Percentiles rank a stretch among this genome's conserved stretches.
These are phyloP conservation scores for Cladosporium phlei DNA, from an alignment of 2,329 filamentous ascomycete species.

Conservation along the genomic window DNA sequence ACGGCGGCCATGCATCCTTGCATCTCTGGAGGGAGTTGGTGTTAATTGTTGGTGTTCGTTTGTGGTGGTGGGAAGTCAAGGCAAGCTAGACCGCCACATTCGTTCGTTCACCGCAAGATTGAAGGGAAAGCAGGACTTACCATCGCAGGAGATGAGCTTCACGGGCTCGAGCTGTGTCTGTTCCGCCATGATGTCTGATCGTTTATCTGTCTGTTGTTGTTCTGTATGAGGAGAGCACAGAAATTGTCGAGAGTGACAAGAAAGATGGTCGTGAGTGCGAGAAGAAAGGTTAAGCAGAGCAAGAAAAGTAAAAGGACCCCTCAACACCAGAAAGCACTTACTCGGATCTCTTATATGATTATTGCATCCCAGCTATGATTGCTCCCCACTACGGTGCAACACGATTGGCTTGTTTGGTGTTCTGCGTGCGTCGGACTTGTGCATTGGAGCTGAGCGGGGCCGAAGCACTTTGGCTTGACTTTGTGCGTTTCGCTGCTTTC, in stretches of 20 bases:
- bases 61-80: neutral
- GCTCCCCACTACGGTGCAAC: neutral
- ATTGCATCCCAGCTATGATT: slow-evolving; percentile 4
- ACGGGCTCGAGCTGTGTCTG: slow-evolving; percentile 26
- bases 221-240: neutral
- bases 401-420: slow-evolving; percentile 2
- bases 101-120: neutral
- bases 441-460: slow-evolving; percentile 9
- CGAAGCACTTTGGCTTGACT: neutral
- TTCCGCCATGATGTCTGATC: slow-evolving; percentile 9
- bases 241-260: neutral
- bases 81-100: neutral
- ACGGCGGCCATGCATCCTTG: slow-evolving; percentile 39
- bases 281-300: neutral
- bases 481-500: slow-evolving; percentile 7
- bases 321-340: neutral
- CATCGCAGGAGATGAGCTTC: slow-evolving; percentile 31
- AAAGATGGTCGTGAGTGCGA: neutral
- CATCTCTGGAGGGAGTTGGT: slow-evolving; percentile 25
- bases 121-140: slow-evolving; percentile 21
- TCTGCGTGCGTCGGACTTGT: slow-evolving; percentile 3
- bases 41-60: neutral
- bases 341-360: slow-evolving; percentile 1
- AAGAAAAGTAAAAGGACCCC: neutral
- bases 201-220: neutral